These are phyloP conservation scores for Candida hispaniensis DNA, from an alignment of 805 yeast species.

Conservation along the genomic window DNA sequence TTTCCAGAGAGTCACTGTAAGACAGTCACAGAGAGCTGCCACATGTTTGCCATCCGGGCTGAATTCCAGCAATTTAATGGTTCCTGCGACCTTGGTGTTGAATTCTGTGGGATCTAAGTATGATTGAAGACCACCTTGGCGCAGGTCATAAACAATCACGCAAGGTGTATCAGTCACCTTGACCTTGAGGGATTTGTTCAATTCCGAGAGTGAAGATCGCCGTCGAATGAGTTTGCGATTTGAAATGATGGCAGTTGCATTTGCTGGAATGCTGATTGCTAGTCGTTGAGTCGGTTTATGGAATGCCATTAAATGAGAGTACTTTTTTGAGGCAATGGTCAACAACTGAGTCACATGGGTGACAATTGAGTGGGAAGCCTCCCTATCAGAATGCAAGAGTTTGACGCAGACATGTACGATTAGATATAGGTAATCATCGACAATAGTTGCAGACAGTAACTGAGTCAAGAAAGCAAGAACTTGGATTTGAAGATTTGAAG, in stretches of 20 bases:
- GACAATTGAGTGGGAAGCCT: too few species aligned
- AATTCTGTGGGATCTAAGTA: conserved; percentile 13
- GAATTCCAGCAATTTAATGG: conserved; percentile 6
- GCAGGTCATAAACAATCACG: conserved; percentile 9
- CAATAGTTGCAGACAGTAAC: too few species aligned
- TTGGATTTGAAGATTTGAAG: too few species aligned
- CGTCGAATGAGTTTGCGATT: conserved; percentile 9
- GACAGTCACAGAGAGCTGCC: conserved; percentile 9
- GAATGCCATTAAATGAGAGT: conserved; percentile 9
- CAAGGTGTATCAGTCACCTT: conserved; percentile 10
- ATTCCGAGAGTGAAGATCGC: conserved; percentile 8
- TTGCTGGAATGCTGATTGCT: conserved; percentile 8
- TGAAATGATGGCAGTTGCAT: conserved; percentile 4
- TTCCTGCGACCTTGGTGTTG: conserved; percentile 13
- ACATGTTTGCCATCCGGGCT: conserved; percentile 11
- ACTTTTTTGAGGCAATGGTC: conserved; percentile 4
- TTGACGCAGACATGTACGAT: too few species aligned
- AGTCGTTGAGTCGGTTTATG: conserved; percentile 12
- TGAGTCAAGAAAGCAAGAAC: too few species aligned
- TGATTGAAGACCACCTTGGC: conserved; percentile 7
- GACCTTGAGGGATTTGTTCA: conserved; percentile 7
- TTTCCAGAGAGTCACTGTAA: too few species aligned
- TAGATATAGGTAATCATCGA: too few species aligned
- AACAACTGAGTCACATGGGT: conserved; percentile 6
- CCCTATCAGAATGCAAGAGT: too few species aligned